Evolutionary conservation across 306 rosid species (phyloP).

Genomic region (Lathyrus sativus): DNA sequence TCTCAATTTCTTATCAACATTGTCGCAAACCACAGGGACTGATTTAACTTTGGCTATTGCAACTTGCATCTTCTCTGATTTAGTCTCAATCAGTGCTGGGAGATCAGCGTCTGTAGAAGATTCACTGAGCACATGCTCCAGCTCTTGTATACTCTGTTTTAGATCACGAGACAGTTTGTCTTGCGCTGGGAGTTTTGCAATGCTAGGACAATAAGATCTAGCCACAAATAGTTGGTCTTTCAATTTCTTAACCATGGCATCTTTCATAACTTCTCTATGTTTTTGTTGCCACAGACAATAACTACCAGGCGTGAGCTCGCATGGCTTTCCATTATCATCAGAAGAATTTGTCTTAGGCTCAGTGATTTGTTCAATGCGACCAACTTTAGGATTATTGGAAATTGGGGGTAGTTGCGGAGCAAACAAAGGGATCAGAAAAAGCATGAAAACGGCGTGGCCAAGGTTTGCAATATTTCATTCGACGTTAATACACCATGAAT

Average conservation of each 20-base stretch:
- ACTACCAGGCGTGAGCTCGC: slow-evolving; percentile 86
- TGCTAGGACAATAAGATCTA: slow-evolving; percentile 89
- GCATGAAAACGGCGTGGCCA: too few species aligned
- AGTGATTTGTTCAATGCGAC: slow-evolving; percentile 40
- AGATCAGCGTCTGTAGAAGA: slow-evolving; percentile 85
- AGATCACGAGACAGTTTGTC: slow-evolving; percentile 77
- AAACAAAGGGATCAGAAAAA: too few species aligned
- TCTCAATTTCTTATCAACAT: slow-evolving; percentile 96
- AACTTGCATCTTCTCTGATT: slow-evolving; percentile 65
- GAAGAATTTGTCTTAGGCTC: slow-evolving; percentile 42
- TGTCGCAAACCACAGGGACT: slow-evolving; percentile 75
- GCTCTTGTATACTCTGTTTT: slow-evolving; percentile 88
- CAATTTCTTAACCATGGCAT: slow-evolving; percentile 74
- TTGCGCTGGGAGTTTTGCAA: slow-evolving; percentile 82
- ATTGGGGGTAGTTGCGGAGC: too few species aligned
- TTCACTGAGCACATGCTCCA: slow-evolving; percentile 94
- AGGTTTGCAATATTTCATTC: too few species aligned
- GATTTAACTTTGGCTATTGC: slow-evolving; percentile 67
- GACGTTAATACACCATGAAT: too few species aligned
- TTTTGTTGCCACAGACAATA: slow-evolving; percentile 85
- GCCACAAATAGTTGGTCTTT: slow-evolving; percentile 96
- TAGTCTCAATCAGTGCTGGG: slow-evolving; percentile 68
- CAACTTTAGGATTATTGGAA: slow-evolving; percentile 47
- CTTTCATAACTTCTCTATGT: slow-evolving; percentile 85
- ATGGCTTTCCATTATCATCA: slow-evolving; percentile 67